Evolutionary conservation across 148 eudicot genomes (phyloP).

Genomic region (Rhododendron henanense): DNA sequence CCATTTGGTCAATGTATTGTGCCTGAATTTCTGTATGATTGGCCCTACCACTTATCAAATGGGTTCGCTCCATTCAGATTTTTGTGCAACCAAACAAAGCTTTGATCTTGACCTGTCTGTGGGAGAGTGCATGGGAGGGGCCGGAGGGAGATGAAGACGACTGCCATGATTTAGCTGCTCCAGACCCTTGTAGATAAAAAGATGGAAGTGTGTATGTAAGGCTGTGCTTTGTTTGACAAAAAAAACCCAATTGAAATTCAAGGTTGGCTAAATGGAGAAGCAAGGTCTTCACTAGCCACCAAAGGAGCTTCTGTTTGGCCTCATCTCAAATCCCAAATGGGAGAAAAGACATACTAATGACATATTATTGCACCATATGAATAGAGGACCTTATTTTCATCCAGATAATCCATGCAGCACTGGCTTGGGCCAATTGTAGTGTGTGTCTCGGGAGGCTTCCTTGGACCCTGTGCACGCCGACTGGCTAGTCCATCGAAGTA

Average conservation of each 20-base stretch:
- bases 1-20: not conserved
- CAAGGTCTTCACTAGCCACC: constrained; percentile 9
- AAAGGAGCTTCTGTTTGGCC: not conserved
- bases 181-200: constrained; percentile 14
- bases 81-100: not conserved
- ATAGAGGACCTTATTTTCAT: not conserved
- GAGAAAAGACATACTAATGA: not conserved
- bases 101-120: not conserved
- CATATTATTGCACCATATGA: not conserved
- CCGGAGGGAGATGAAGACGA: constrained; percentile 12
- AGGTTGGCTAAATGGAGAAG: constrained; percentile 10
- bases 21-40: not conserved
- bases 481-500: not conserved
- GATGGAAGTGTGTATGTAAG: constrained; percentile 16
- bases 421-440: not conserved
- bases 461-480: not conserved
- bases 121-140: not conserved
- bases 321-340: not conserved
- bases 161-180: constrained; percentile 14
- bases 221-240: constrained; percentile 22
- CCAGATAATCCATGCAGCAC: not conserved
- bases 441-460: not conserved
- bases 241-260: not conserved
- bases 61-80: not conserved
- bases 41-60: not conserved